These are phyloP conservation scores for Phylloporus rhodoxanthus DNA, from an alignment of 768 basidiomycete species.

Conservation along the genomic window DNA sequence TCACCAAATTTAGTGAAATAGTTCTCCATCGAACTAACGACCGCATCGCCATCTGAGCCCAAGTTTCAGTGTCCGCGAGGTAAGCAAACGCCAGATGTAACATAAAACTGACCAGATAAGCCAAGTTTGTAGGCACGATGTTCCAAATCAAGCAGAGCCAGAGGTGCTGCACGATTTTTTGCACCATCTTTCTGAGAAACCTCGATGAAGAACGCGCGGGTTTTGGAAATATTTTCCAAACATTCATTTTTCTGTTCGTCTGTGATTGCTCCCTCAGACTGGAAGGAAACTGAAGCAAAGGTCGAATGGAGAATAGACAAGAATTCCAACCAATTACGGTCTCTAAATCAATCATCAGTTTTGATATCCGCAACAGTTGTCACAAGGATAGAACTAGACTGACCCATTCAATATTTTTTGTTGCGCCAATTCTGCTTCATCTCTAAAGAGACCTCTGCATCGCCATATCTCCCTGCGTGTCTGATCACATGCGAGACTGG, in stretches of 20 bases:
- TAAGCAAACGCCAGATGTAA: neutral
- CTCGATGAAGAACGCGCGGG: slow-evolving; percentile 46
- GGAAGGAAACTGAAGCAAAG: slow-evolving; percentile 38
- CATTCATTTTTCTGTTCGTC: slow-evolving; percentile 36
- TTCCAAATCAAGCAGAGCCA: slow-evolving; percentile 76
- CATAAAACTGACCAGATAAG: slow-evolving; percentile 36
- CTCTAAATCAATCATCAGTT: slow-evolving; percentile 38
- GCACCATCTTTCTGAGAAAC: slow-evolving; percentile 61
- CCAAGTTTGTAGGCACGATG: slow-evolving; percentile 46
- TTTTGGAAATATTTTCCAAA: slow-evolving; percentile 36
- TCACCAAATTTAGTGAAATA: slow-evolving; percentile 73
- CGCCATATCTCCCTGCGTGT: slow-evolving; percentile 67
- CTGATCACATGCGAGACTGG: slow-evolving; percentile 70
- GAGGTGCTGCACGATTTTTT: slow-evolving; percentile 65
- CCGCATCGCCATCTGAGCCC: slow-evolving; percentile 38
- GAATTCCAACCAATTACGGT: slow-evolving; percentile 86
- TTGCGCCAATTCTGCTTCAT: slow-evolving; percentile 60
- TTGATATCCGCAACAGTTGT: slow-evolving; percentile 4
- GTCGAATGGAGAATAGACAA: slow-evolving; percentile 65
- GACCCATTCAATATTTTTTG: slow-evolving; percentile 56
- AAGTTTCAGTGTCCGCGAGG: slow-evolving; percentile 2
- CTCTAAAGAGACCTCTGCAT: slow-evolving; percentile 46
- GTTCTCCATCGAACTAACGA: slow-evolving; percentile 48
- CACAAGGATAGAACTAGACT: slow-evolving; percentile 17
- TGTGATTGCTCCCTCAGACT: slow-evolving; percentile 20